phyloP scores from a whole-genome alignment of 164 flowering plant species.

The Paratinospora sagittata region DNA sequence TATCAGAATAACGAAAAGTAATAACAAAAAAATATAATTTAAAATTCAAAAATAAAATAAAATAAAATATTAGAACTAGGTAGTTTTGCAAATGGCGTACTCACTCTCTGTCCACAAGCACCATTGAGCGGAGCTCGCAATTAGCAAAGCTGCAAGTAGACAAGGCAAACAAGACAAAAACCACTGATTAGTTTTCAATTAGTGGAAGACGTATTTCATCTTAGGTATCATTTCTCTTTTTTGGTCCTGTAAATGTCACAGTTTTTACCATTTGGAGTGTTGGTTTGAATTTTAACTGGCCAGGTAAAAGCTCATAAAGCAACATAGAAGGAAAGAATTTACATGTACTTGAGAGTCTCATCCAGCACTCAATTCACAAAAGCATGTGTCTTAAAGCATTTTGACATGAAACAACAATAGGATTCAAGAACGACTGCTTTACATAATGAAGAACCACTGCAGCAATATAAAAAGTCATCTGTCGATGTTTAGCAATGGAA shows the following conservation, averaged over 20 bases:
- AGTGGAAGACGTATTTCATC: no score
- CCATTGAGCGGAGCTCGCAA: constrained; percentile 84
- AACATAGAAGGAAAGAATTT: no score
- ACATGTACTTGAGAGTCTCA: neutral
- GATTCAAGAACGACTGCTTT: neutral
- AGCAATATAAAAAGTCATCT: neutral
- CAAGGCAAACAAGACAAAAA: constrained; percentile 1
- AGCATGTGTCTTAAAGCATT: neutral
- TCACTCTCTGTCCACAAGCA: constrained; percentile 63
- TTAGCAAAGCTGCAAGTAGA: constrained; percentile 62
- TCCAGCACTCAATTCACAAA: neutral
- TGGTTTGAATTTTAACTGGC: neutral
- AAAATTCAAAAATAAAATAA: no score
- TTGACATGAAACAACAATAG: neutral
- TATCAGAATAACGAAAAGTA: neutral
- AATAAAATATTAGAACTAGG: neutral
- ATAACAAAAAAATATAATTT: no score
- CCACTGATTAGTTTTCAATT: neutral
- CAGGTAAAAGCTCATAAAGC: neutral
- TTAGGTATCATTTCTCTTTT: no score
- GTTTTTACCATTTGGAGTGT: neutral
- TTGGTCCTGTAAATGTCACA: neutral
- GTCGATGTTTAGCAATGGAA: neutral
- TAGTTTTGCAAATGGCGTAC: constrained; percentile 8
- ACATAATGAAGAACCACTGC: neutral